Conservation (phyloP, 371 early-diverging fungal genomes). For the Saksenaea oblongispora region DNA sequence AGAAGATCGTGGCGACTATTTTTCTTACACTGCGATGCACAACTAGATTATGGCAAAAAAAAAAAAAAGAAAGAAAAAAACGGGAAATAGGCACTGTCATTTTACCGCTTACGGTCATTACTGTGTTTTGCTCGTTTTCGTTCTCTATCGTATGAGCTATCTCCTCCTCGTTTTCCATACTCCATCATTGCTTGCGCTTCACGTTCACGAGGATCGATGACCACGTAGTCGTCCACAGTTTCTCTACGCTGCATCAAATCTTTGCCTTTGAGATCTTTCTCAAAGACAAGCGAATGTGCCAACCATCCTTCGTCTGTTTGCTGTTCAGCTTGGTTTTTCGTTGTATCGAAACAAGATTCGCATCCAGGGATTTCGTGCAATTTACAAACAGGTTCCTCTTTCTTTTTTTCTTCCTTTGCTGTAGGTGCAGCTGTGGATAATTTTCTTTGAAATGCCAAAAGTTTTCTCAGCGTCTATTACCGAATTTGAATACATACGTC, state of each 20-base stretch:
- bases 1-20: no score
- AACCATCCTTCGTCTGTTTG: slow-evolving; percentile 67
- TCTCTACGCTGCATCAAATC: slow-evolving; percentile 63
- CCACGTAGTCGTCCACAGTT: slow-evolving; percentile 71
- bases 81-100: background rate
- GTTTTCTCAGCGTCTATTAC: slow-evolving; percentile 37
- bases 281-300: slow-evolving; percentile 68
- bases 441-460: slow-evolving; percentile 49
- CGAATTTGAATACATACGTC: background rate
- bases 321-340: slow-evolving; percentile 16
- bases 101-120: slow-evolving; percentile 11
- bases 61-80: no score
- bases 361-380: slow-evolving; percentile 68
- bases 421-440: slow-evolving; percentile 25
- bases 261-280: slow-evolving; percentile 67
- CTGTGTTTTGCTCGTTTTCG: slow-evolving; percentile 5
- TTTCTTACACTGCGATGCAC: no score
- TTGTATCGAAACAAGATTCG: slow-evolving; percentile 58
- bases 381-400: slow-evolving; percentile 47
- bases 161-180: slow-evolving; percentile 9
- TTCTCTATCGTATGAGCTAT: slow-evolving; percentile 1
- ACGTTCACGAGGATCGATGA: slow-evolving; percentile 70
- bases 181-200: slow-evolving; percentile 40
- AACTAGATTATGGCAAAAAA: no score
- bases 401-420: slow-evolving; percentile 9